Evolutionary conservation across 805 yeast species (phyloP).

Genomic region (Candida berthetii): DNA sequence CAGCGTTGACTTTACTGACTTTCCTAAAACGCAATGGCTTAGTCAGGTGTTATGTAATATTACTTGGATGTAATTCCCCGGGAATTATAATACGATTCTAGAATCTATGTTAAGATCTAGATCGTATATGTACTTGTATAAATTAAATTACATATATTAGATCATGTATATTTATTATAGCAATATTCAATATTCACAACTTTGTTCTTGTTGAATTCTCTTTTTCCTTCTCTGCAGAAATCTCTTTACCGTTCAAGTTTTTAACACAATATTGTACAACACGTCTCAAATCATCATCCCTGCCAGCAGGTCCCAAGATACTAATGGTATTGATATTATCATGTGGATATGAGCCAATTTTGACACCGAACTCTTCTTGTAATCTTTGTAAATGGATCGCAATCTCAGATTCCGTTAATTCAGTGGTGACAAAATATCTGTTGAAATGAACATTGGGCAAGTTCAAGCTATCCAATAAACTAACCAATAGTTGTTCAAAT

Average conservation of each 20-base stretch:
- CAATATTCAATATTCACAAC: no score
- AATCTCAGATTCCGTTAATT: constrained; percentile 54
- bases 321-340: constrained; percentile 65
- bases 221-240: constrained; percentile 52
- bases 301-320: constrained; percentile 51
- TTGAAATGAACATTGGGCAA: constrained; percentile 16
- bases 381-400: constrained; percentile 55
- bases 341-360: constrained; percentile 86
- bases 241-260: constrained; percentile 49
- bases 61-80: no score
- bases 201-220: constrained; percentile 2
- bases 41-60: no score
- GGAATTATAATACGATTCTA: no score
- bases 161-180: not conserved
- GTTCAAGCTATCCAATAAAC: constrained; percentile 22
- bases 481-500: constrained; percentile 49
- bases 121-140: no score
- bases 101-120: no score
- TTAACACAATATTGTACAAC: constrained; percentile 41
- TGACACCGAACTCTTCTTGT: constrained; percentile 43
- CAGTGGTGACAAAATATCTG: constrained; percentile 59
- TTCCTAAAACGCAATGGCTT: no score
- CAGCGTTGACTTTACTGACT: no score
- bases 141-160: no score
- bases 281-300: constrained; percentile 28